phyloP scores from a whole-genome alignment of 2,329 filamentous ascomycete genomes.

The Neofusicoccum cordaticola region DNA sequence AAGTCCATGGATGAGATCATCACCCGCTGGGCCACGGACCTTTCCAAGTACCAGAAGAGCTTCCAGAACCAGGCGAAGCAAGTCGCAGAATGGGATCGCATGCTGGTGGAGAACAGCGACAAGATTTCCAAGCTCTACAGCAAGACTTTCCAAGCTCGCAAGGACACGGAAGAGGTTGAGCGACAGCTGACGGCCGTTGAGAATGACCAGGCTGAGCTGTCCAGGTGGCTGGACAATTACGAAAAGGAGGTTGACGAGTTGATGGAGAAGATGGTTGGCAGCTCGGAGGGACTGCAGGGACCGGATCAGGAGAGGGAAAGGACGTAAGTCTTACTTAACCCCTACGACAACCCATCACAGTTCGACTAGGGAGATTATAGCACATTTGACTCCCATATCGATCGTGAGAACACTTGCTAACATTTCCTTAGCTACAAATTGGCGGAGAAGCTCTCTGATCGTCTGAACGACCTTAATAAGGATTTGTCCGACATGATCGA shows the following conservation, averaged over 20 bases:
- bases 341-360: background rate
- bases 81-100: slow-evolving; percentile 86
- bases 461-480: slow-evolving; percentile 89
- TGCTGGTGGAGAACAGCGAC: slow-evolving; percentile 88
- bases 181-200: slow-evolving; percentile 86
- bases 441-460: slow-evolving; percentile 87
- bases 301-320: slow-evolving; percentile 94
- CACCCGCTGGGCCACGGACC: slow-evolving; percentile 90
- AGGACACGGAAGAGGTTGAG: slow-evolving; percentile 90
- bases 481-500: slow-evolving; percentile 95
- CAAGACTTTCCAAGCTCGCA: slow-evolving; percentile 89
- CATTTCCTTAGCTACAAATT: slow-evolving; percentile 65
- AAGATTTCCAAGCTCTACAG: slow-evolving; percentile 93
- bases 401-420: slow-evolving; percentile 22
- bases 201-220: slow-evolving; percentile 86
- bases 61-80: slow-evolving; percentile 88
- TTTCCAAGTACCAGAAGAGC: slow-evolving; percentile 94
- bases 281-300: slow-evolving; percentile 72
- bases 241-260: slow-evolving; percentile 89
- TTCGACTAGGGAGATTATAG: too few species aligned
- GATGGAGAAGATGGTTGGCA: slow-evolving; percentile 62
- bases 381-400: too few species aligned
- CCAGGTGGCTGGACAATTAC: slow-evolving; percentile 84
- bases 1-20: slow-evolving; percentile 99
- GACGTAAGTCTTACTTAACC: slow-evolving; percentile 57